Evolutionary conservation across 2,329 filamentous ascomycete species (phyloP), one percentile per base, ranked within the genome.

Genomic region (Trichoderma koningii): DNA sequence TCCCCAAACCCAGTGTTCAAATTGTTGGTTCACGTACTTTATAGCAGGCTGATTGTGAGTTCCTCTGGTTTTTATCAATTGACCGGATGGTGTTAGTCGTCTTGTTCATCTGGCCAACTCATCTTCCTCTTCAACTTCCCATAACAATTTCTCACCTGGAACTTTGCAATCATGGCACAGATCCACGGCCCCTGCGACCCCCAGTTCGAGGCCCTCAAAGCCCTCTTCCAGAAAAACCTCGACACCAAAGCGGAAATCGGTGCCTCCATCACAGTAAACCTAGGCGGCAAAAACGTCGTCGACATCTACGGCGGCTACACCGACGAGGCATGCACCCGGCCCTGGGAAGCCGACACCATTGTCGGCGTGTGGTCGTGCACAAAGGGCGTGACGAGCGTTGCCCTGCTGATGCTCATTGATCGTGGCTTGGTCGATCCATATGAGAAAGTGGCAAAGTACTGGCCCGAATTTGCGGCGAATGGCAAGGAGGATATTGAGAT

Each of bases 381-480:
- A 9, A 82, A 82, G 67, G 73, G 70, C 0, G 65, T 81, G 41
- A 72, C 71, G 15, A 73, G 71, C 4, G 71, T 81, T 9, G 76
- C 79, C 0, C 71, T 72, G 1, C 69, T 80, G 23, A 69, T 81
- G 23, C 76, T 80, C 7, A 73, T 79, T 38, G 75, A 79, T 52
- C 76, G 78, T 4, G 78, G 77, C 3, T 66, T 76, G 0, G 63
- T 82, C 0, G 70, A 76, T 61, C 69, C 74, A 1, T 66, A 77
- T 51, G 78, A 73, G 14, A 75, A 75, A 2, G 77, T 82, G 1
- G 67, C 76, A 1, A 71, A 74, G 45, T 78, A 81, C 71, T 82
- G 80, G 80, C 80, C 80, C 1, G 80, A 81, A 51, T 82, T 82
- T 63, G 77, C 71, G 0, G 72, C 67, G 14, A 77, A 78, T 21